Percentiles rank a stretch among this genome's conserved stretches.
phyloP scores from a whole-genome alignment of 768 basidiomycete species.

The Termitomyces sp. region DNA sequence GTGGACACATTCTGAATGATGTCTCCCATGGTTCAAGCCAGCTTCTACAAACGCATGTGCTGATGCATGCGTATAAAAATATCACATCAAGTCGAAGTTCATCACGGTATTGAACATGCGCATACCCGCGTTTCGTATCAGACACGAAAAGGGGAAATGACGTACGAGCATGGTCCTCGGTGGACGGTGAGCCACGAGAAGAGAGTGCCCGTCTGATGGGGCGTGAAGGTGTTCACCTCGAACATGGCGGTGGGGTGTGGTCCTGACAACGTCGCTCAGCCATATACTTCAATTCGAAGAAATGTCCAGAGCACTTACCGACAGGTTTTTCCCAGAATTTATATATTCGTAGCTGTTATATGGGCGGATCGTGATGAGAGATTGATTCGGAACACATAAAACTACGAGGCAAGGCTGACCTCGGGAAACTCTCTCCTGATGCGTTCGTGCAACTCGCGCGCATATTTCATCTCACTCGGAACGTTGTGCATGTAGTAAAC shows the following conservation, averaged over 20 bases:
- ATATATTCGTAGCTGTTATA: constrained; percentile 53
- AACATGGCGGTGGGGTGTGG: constrained; percentile 75
- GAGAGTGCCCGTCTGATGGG: constrained; percentile 65
- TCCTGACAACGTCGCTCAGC: constrained; percentile 25
- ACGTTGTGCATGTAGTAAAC: constrained; percentile 60
- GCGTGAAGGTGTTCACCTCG: constrained; percentile 63
- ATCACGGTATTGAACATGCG: not conserved
- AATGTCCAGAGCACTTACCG: constrained; percentile 42
- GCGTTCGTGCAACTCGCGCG: constrained; percentile 53
- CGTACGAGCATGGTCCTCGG: constrained; percentile 70
- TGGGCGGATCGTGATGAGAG: constrained; percentile 1
- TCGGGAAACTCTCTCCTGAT: constrained; percentile 68
- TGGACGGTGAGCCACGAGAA: constrained; percentile 67
- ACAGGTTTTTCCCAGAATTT: constrained; percentile 60
- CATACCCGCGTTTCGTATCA: not conserved
- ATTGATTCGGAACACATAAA: not conserved
- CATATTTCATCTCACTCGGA: constrained; percentile 41
- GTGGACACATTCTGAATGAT: not conserved
- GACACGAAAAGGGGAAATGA: constrained; percentile 5
- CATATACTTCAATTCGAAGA: not conserved
- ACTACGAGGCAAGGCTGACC: constrained; percentile 27
- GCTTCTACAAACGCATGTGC: constrained; percentile 3
- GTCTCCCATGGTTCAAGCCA: not conserved
- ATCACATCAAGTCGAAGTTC: not conserved
- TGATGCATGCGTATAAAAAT: not conserved